phyloP scores from a whole-genome alignment of 148 eudicot genomes.

The Fallopia convolvulus region DNA sequence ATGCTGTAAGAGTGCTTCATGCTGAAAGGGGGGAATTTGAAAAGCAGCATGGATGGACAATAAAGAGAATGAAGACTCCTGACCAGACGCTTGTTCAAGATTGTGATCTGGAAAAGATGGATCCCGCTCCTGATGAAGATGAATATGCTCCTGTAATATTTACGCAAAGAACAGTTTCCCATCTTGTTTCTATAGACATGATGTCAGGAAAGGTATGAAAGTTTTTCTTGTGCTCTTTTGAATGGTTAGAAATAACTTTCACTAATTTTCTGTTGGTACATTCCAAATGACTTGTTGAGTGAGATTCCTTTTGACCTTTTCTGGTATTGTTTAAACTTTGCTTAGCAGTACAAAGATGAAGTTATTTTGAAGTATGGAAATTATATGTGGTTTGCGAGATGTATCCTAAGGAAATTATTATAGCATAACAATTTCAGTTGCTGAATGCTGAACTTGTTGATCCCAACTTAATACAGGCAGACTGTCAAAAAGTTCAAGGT shows the following conservation, averaged over 20 bases:
- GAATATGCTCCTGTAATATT: constrained; percentile 34
- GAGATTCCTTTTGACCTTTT: neutral
- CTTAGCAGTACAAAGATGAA: neutral
- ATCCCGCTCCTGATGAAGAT: constrained; percentile 20
- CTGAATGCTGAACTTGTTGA: neutral
- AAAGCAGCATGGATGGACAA: constrained; percentile 54
- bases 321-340: neutral
- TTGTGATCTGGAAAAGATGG: neutral
- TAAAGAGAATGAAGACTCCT: constrained; percentile 48
- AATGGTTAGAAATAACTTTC: neutral
- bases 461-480: too few species aligned
- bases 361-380: neutral
- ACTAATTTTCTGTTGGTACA: constrained; percentile 26
- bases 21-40: constrained; percentile 56
- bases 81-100: constrained; percentile 46
- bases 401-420: too few species aligned
- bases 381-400: neutral
- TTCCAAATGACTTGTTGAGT: constrained; percentile 21
- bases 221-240: neutral
- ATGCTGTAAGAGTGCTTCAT: constrained; percentile 61
- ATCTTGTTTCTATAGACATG: constrained; percentile 53
- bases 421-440: neutral
- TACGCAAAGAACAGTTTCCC: constrained; percentile 48
- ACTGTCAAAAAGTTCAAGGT: too few species aligned
- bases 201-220: constrained; percentile 45